Percentiles rank a stretch among this genome's conserved stretches.
Evolutionary conservation across 163 green algal genomes (phyloP).

Genomic region (Scenedesmus sp.): DNA sequence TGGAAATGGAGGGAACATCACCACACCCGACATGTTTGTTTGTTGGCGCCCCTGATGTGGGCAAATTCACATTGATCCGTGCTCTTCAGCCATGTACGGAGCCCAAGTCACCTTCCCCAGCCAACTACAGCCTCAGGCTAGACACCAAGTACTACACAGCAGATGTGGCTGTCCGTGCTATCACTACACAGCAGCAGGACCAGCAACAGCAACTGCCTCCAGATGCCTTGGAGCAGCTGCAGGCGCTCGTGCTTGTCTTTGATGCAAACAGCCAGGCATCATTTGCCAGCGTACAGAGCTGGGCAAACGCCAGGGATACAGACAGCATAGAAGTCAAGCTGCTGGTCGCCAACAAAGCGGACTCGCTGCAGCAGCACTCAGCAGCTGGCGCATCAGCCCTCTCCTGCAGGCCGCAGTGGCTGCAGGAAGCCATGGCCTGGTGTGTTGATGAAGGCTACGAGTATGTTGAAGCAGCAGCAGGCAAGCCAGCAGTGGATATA

Average conservation of each 20-base stretch:
- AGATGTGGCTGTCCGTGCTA: not conserved
- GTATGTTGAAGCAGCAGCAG: conserved; percentile 53
- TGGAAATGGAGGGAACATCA: not conserved
- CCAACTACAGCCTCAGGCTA: conserved; percentile 15
- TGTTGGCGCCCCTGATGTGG: conserved; percentile 42
- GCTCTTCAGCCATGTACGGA: not conserved
- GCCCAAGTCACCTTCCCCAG: not conserved
- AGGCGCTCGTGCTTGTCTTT: conserved; percentile 73
- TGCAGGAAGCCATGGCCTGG: conserved; percentile 54
- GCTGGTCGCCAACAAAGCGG: conserved; percentile 61
- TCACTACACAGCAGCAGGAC: not conserved
- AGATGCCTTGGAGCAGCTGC: not conserved
- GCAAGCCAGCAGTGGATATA: conserved; percentile 33
- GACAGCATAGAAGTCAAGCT: conserved; percentile 60
- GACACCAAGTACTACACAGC: conserved; percentile 62
- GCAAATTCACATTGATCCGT: conserved; percentile 35
- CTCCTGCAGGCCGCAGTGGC: conserved; percentile 21
- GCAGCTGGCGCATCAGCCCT: not conserved
- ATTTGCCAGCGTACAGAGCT: conserved; percentile 40
- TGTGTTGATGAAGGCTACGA: conserved; percentile 52
- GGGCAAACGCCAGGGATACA: conserved; percentile 27
- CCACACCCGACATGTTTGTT: conserved; percentile 35
- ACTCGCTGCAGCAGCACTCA: conserved; percentile 13
- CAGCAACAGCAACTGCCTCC: not conserved
- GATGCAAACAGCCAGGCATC: conserved; percentile 24